A percentile compares a stretch with the other conserved stretches of the same genome.
Conservation (phyloP, 768 basidiomycete species). For the Phlegmacium glaucopus region DNA sequence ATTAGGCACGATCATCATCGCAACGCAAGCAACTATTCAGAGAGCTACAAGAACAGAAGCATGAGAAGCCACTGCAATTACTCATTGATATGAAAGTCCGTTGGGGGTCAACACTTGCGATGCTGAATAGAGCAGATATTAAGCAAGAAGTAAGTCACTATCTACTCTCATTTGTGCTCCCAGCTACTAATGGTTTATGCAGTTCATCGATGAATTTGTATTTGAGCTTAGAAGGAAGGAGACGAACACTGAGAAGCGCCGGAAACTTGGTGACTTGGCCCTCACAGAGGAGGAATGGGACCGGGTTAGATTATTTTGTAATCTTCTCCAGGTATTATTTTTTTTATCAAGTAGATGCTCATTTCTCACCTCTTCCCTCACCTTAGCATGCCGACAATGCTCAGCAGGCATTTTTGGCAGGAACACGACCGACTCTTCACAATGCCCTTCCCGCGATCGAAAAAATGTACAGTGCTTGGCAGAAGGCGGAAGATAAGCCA, state of each 20-base stretch:
- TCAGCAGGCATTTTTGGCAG: neutral
- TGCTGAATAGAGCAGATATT: slow-evolving; percentile 11
- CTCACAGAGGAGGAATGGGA: neutral
- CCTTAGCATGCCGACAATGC: neutral
- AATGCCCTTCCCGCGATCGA: slow-evolving; percentile 18
- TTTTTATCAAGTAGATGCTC: too few relatives aligned
- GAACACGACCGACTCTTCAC: slow-evolving; percentile 14
- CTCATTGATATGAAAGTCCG: slow-evolving; percentile 19
- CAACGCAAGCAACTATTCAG: neutral
- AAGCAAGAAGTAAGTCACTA: neutral
- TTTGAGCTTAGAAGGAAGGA: neutral
- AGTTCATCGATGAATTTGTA: too few relatives aligned
- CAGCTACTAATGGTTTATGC: neutral
- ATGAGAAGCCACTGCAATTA: slow-evolving; percentile 7
- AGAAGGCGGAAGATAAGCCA: slow-evolving; percentile 8
- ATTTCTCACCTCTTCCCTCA: too few relatives aligned
- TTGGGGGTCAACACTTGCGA: slow-evolving; percentile 17
- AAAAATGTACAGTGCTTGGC: slow-evolving; percentile 16
- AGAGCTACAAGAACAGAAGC: neutral
- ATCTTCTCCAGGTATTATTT: neutral
- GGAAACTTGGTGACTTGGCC: neutral
- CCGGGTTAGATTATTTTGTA: neutral
- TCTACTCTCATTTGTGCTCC: neutral
- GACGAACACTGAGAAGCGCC: neutral
- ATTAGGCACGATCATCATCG: neutral